Percentiles rank a stretch among this genome's conserved stretches.
phyloP scores from a whole-genome alignment of 1,284 basidiomycete species.

The Malassezia japonica region DNA sequence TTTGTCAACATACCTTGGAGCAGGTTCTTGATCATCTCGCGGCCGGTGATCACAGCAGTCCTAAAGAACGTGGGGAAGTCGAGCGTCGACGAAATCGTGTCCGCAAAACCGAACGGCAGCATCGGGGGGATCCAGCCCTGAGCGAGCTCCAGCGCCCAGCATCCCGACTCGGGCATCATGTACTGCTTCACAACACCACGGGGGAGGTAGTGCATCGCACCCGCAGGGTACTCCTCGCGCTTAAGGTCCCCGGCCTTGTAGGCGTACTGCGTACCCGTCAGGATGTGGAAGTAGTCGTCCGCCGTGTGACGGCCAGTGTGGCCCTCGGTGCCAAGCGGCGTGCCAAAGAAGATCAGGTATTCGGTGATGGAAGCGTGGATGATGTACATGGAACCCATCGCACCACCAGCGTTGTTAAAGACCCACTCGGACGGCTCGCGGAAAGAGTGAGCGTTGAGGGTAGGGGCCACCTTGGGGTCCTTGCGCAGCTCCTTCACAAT shows the following conservation, averaged over 20 bases:
- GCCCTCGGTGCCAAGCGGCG: slow-evolving; percentile 89
- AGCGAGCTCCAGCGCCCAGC: slow-evolving; percentile 90
- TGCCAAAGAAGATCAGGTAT: slow-evolving; percentile 74
- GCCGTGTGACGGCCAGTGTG: slow-evolving; percentile 89
- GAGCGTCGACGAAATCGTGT: slow-evolving; percentile 75
- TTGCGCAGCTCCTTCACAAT: slow-evolving; percentile 29
- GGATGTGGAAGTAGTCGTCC: slow-evolving; percentile 95
- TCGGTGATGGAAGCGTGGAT: slow-evolving; percentile 86
- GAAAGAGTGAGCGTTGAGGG: slow-evolving; percentile 36
- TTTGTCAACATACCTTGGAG: slow-evolving; percentile 16
- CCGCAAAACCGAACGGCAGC: slow-evolving; percentile 77
- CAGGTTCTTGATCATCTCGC: slow-evolving; percentile 44
- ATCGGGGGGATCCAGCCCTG: slow-evolving; percentile 56
- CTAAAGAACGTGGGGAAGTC: slow-evolving; percentile 73
- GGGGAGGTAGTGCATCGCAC: slow-evolving; percentile 71
- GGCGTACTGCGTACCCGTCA: slow-evolving; percentile 85
- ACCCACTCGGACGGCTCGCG: slow-evolving; percentile 67
- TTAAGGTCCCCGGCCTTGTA: slow-evolving; percentile 67
- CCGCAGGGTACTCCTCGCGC: slow-evolving; percentile 61
- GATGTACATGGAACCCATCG: slow-evolving; percentile 95
- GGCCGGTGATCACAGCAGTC: slow-evolving; percentile 65
- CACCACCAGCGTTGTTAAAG: slow-evolving; percentile 94
- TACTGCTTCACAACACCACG: slow-evolving; percentile 87
- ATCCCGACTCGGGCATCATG: slow-evolving; percentile 80
- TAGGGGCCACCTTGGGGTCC: slow-evolving; percentile 32